Percentiles rank a stretch among this genome's conserved stretches.
phyloP scores from a whole-genome alignment of 2,329 filamentous ascomycete genomes.

The Cercospora zeina region DNA sequence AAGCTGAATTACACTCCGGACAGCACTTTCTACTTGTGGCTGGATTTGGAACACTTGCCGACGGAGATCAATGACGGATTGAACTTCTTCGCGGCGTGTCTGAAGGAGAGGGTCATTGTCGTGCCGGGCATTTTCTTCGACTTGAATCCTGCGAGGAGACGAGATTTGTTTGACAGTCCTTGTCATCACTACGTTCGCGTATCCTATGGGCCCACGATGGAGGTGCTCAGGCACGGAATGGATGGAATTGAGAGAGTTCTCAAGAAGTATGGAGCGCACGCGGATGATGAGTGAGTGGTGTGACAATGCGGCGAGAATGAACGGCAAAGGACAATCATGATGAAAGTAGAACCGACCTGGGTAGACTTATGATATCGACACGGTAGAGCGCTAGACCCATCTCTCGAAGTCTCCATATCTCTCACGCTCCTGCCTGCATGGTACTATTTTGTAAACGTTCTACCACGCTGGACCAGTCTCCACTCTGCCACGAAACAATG shows the following conservation, averaged over 20 bases:
- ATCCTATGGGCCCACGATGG: conserved; percentile 81
- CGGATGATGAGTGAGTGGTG: conserved; percentile 10
- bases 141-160: conserved; percentile 81
- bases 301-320: not conserved
- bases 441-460: not conserved
- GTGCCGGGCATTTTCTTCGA: conserved; percentile 99
- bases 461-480: not conserved
- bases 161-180: conserved; percentile 90
- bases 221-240: conserved; percentile 72
- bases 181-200: conserved; percentile 88
- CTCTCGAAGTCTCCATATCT: not conserved
- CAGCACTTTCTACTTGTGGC: conserved; percentile 91
- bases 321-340: not conserved
- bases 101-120: conserved; percentile 93
- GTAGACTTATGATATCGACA: not conserved
- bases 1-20: conserved; percentile 75
- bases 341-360: conserved; percentile 1
- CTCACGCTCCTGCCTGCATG: not conserved
- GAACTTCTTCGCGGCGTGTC: conserved; percentile 94
- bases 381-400: not conserved
- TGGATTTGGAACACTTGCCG: conserved; percentile 66
- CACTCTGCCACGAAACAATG: not conserved
- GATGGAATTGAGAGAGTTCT: conserved; percentile 84
- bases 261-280: conserved; percentile 56
- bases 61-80: conserved; percentile 85